phyloP scores from a whole-genome alignment of 306 rosid genomes.

The Pterocarpus santalinus region DNA sequence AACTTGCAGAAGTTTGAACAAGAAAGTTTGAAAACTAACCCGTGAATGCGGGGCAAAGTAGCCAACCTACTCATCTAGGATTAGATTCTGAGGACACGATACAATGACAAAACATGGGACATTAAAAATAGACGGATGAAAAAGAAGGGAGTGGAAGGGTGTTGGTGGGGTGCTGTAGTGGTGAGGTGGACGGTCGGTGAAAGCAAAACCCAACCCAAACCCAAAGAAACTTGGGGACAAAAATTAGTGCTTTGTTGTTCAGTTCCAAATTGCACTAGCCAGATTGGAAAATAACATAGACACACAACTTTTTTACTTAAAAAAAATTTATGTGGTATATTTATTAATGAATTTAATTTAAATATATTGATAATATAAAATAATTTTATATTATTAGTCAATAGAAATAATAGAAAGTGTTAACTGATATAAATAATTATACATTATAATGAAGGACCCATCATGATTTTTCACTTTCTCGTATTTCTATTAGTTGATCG shows the following conservation, averaged over 20 bases:
- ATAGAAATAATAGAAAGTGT: too few species aligned
- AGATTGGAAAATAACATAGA: not conserved
- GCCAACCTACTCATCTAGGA: slow-evolving; percentile 27
- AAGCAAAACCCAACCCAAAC: slow-evolving; percentile 52
- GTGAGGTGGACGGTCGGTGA: slow-evolving; percentile 59
- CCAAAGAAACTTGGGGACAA: not conserved
- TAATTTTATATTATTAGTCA: too few species aligned
- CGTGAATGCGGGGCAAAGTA: slow-evolving; percentile 48
- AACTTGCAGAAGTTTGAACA: slow-evolving; percentile 45
- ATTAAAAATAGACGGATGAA: slow-evolving; percentile 20
- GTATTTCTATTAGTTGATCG: too few species aligned
- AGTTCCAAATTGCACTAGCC: not conserved
- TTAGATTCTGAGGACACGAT: slow-evolving; percentile 40
- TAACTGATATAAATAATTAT: too few species aligned
- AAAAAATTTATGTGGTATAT: not conserved
- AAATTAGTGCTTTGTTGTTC: not conserved
- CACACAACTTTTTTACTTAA: not conserved
- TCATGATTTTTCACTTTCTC: too few species aligned
- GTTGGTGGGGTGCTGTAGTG: slow-evolving; percentile 51
- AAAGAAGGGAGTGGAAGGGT: slow-evolving; percentile 44
- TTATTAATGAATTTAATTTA: too few species aligned
- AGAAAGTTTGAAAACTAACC: slow-evolving; percentile 19
- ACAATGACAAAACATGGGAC: slow-evolving; percentile 40
- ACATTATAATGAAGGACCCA: too few species aligned
- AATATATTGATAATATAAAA: too few species aligned